A percentile compares a stretch with the other conserved stretches of the same genome.
Evolutionary conservation across 441 rosid species (phyloP).

Genomic region (Jatropha podagrica): DNA sequence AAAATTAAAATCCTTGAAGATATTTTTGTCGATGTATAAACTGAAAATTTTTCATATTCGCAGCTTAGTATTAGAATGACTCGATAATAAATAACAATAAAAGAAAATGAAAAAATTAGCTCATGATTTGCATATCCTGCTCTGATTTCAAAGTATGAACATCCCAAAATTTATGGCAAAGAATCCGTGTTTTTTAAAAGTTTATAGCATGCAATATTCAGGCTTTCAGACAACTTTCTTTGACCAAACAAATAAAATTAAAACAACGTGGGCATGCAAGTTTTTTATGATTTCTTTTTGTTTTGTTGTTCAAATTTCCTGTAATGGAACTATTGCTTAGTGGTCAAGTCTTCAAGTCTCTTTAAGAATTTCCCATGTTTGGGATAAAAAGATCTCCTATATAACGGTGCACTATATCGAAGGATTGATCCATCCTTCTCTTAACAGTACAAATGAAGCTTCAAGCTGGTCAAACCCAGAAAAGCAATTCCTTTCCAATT

Average conservation of each 20-base stretch:
- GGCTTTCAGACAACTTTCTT: not conserved
- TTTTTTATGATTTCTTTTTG: too few species aligned
- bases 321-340: too few species aligned
- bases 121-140: not conserved
- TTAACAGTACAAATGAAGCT: constrained; percentile 7
- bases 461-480: not conserved
- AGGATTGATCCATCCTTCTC: not conserved
- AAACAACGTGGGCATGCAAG: too few species aligned
- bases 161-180: not conserved
- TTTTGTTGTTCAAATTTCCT: too few species aligned
- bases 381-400: too few species aligned
- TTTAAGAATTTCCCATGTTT: too few species aligned
- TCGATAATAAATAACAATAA: too few species aligned
- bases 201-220: not conserved
- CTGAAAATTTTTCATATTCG: too few species aligned
- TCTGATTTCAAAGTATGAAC: not conserved
- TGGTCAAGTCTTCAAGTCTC: too few species aligned
- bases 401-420: not conserved
- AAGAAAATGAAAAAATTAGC: not conserved
- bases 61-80: too few species aligned
- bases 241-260: not conserved
- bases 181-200: not conserved
- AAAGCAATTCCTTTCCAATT: not conserved
- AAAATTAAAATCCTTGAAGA: too few species aligned
- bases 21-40: too few species aligned